Conservation (phyloP, 108 stramenopile species). For the Nitzschia putrida region DNA sequence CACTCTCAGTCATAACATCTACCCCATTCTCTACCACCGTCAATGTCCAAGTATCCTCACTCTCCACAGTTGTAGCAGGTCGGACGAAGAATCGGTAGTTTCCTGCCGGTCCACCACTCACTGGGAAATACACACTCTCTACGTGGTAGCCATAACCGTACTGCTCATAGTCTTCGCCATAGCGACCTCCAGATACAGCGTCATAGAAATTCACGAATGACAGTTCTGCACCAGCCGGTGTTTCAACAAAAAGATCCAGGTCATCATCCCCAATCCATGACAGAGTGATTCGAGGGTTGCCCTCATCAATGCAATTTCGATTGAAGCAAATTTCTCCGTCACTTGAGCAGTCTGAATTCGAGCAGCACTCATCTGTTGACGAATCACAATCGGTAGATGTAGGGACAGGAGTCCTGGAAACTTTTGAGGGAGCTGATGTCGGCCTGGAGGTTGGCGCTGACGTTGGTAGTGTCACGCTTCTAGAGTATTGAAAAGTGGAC, state of each 20-base stretch:
- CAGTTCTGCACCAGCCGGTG: constrained; percentile 29
- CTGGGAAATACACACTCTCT: constrained; percentile 38
- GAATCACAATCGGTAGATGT: constrained; percentile 7
- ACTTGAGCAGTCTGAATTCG: constrained; percentile 16
- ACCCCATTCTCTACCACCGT: constrained; percentile 25
- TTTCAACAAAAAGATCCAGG: constrained; percentile 36
- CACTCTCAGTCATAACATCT: constrained; percentile 17
- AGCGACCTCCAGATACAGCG: constrained; percentile 27
- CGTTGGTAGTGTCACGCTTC: neutral
- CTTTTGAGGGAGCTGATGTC: neutral
- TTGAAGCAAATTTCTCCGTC: constrained; percentile 29
- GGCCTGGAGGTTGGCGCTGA: neutral
- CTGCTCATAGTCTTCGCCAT: constrained; percentile 31
- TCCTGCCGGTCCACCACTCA: constrained; percentile 18
- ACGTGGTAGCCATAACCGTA: constrained; percentile 34
- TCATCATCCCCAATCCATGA: constrained; percentile 46
- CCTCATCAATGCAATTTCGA: constrained; percentile 38
- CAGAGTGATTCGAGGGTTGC: constrained; percentile 31
- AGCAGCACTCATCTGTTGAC: constrained; percentile 36
- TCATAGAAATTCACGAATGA: constrained; percentile 38
- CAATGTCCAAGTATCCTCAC: constrained; percentile 25
- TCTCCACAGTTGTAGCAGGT: constrained; percentile 20
- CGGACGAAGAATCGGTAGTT: constrained; percentile 31
- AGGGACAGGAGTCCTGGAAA: neutral
- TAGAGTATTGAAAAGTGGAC: constrained; percentile 5